phyloP scores from a whole-genome alignment of 129 eudicot species.

The Cynara cardunculus region DNA sequence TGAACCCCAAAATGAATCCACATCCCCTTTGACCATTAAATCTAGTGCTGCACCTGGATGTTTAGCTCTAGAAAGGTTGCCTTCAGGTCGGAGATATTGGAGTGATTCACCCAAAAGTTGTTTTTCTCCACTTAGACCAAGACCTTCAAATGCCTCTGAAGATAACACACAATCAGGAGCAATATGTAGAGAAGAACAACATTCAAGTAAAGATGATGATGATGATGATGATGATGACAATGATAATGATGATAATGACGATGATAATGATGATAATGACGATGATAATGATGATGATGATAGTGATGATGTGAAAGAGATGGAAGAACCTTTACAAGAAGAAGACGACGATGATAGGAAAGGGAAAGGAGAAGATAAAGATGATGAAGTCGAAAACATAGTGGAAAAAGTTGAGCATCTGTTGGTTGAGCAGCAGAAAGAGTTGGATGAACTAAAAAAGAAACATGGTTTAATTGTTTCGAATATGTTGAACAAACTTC shows the following conservation, averaged over 20 bases:
- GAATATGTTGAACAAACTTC: conserved; percentile 49
- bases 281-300: conserved; percentile 24
- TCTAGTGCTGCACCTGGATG: conserved; percentile 22
- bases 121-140: conserved; percentile 53
- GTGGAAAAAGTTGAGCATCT: conserved; percentile 53
- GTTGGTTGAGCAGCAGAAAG: conserved; percentile 63
- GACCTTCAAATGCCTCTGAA: conserved; percentile 40
- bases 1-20: conserved; percentile 35
- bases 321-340: conserved; percentile 35
- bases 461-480: conserved; percentile 55
- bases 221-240: conserved; percentile 19
- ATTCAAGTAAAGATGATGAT: neutral
- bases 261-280: neutral
- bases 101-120: conserved; percentile 65
- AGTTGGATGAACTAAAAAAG: conserved; percentile 64
- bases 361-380: conserved; percentile 16
- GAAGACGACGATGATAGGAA: conserved; percentile 1
- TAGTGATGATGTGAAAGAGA: neutral
- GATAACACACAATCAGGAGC: conserved; percentile 25
- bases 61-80: conserved; percentile 60
- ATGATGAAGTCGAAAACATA: conserved; percentile 33
- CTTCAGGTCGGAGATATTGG: conserved; percentile 84
- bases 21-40: conserved; percentile 38
- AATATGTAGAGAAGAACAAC: neutral
- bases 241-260: neutral